Conservation (phyloP, 2,329 filamentous ascomycete species). For the Tolypocladium album region DNA sequence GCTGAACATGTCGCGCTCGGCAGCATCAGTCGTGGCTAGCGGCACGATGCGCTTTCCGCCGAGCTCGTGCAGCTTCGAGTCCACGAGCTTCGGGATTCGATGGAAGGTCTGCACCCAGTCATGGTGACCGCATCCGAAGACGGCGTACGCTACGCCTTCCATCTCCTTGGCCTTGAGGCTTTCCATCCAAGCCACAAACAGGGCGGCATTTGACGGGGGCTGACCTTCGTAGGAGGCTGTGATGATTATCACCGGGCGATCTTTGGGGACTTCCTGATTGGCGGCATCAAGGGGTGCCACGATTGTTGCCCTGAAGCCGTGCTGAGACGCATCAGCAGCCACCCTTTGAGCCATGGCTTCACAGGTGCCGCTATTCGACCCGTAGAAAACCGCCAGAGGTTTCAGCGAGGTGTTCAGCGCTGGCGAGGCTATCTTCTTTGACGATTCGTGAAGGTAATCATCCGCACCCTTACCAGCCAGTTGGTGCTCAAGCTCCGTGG, state of each 20-base stretch:
- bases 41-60: constrained; percentile 24
- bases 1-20: constrained; percentile 54
- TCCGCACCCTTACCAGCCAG: constrained; percentile 22
- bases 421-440: neutral
- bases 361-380: constrained; percentile 66
- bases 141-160: constrained; percentile 49
- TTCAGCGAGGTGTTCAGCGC: constrained; percentile 14
- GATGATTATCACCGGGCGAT: constrained; percentile 54
- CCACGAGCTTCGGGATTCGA: constrained; percentile 51
- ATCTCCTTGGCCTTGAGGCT: constrained; percentile 37
- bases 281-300: constrained; percentile 51
- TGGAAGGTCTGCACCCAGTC: constrained; percentile 57
- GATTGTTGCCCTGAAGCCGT: constrained; percentile 46
- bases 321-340: constrained; percentile 43
- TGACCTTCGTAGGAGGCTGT: constrained; percentile 66
- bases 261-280: constrained; percentile 46
- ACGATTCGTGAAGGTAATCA: constrained; percentile 1
- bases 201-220: constrained; percentile 59
- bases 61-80: constrained; percentile 34
- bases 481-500: constrained; percentile 34
- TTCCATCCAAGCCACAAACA: constrained; percentile 59
- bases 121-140: constrained; percentile 56
- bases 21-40: constrained; percentile 48
- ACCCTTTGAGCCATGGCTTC: constrained; percentile 56
- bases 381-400: constrained; percentile 57